phyloP scores from a whole-genome alignment of 495 filamentous ascomycete genomes.

The Rusavskia elegans region DNA sequence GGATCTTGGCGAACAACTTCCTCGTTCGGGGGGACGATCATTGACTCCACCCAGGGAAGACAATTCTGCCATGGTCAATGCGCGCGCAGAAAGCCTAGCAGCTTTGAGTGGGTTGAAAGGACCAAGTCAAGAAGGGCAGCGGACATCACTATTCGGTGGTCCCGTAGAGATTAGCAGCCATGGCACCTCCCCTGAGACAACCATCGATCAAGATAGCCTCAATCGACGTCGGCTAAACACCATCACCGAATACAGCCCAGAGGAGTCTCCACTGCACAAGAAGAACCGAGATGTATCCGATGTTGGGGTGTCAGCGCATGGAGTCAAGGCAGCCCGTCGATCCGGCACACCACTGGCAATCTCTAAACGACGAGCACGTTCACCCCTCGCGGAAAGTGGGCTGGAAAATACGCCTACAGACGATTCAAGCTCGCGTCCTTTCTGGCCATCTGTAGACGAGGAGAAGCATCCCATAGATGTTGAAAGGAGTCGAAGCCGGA shows the following conservation, averaged over 20 bases:
- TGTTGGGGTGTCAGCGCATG: slow-evolving; percentile 18
- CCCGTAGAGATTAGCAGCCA: slow-evolving; percentile 10
- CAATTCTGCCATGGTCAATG: background rate
- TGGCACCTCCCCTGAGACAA: slow-evolving; percentile 3
- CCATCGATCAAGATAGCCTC: slow-evolving; percentile 3
- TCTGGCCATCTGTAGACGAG: slow-evolving; percentile 36
- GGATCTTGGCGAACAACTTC: background rate
- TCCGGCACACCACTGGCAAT: slow-evolving; percentile 16
- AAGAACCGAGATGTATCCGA: slow-evolving; percentile 16
- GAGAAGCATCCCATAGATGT: slow-evolving; percentile 19
- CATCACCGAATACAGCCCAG: slow-evolving; percentile 24
- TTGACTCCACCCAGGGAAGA: background rate
- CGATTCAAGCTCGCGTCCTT: slow-evolving; percentile 30
- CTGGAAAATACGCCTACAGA: slow-evolving; percentile 25
- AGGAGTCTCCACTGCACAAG: slow-evolving; percentile 20
- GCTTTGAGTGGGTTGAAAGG: background rate
- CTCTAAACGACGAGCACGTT: slow-evolving; percentile 4
- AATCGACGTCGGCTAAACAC: slow-evolving; percentile 18
- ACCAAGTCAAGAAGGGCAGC: background rate
- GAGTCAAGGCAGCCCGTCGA: slow-evolving; percentile 16
- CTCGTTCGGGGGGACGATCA: background rate
- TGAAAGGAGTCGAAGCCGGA: slow-evolving; percentile 15
- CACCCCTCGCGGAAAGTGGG: background rate
- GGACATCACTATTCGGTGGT: slow-evolving; percentile 16
- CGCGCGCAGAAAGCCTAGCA: slow-evolving; percentile 2